Evolutionary conservation across 192 early-diverging fungal genomes (phyloP), one percentile per base, ranked within the genome.

Genomic region (Podila minutissima): DNA sequence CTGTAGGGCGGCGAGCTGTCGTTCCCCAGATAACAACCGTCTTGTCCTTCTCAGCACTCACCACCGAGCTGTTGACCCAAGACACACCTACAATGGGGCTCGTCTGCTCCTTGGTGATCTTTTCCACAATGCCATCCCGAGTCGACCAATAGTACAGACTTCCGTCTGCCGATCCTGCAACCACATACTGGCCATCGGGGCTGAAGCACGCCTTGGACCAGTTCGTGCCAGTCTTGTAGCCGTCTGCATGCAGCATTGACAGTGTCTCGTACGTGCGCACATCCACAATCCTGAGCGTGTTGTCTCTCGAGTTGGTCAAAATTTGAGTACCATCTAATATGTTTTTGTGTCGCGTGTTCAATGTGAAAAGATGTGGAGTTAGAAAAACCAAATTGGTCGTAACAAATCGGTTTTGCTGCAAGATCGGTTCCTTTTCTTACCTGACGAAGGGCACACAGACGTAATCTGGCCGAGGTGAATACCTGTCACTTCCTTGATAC

Each of bases 241-340:
- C 86, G 28, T 93, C 90, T 48, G 94, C 89, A 49, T 88, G 76
- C 32, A 91, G 86, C n/a, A 92, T 90, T 19, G 84, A 84, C 1
- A 93, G 71, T 7, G 92, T 86, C 50, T 93, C 93, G 72, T 92
- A 96, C 31, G 91, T 96, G 8, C 90, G 58, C 11, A 93, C 67
- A 75, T 97, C 96, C 59, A 99, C 83, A 12, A 97, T 82, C 73
- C 94, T 90, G 12, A 99, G 85, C 37, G 94, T 95, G 84, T 97
- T 96, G 81, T 99, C 97, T 57, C 95, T 87, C 31, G 95, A 97
- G 79, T 96, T 99, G 19, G 96, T 99, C 85, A 99, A 82, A 1
- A 99, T 72, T 69, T 91, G 87, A 9, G 83, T 88, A 37, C 91
- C 82, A 82, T 92, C 94, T 91, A 55, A 74, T 53, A 41, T 46